Conservation (phyloP, 805 yeast genomes). For the Zygotorulaspora florentina region DNA sequence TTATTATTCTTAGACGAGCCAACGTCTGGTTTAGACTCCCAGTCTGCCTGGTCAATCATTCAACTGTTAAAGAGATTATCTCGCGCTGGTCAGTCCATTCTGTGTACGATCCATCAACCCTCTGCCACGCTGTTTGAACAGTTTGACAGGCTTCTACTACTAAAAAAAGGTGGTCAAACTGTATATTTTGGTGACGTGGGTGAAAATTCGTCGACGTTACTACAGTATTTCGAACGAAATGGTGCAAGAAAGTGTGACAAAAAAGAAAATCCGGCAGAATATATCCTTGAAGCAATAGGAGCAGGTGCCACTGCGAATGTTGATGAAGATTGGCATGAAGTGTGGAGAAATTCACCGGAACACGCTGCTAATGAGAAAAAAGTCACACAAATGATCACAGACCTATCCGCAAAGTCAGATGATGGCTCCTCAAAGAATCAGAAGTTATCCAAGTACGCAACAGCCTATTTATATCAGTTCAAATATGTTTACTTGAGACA, state of each 20-base stretch:
- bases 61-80: slow-evolving; percentile 43
- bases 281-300: slow-evolving; percentile 43
- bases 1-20: slow-evolving; percentile 49
- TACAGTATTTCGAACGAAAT: slow-evolving; percentile 56
- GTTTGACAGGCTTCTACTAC: slow-evolving; percentile 44
- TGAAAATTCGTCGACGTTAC: slow-evolving; percentile 44
- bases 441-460: slow-evolving; percentile 22
- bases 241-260: slow-evolving; percentile 60
- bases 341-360: slow-evolving; percentile 51
- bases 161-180: slow-evolving; percentile 49
- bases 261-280: slow-evolving; percentile 43
- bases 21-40: slow-evolving; percentile 51
- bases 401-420: slow-evolving; percentile 12
- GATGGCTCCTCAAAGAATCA: slow-evolving; percentile 4
- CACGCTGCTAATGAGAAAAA: slow-evolving; percentile 29
- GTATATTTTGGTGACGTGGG: slow-evolving; percentile 36
- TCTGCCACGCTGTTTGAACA: slow-evolving; percentile 47
- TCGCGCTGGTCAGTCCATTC: slow-evolving; percentile 46
- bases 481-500: slow-evolving; percentile 40
- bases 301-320: slow-evolving; percentile 44
- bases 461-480: slow-evolving; percentile 45
- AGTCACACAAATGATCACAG: slow-evolving; percentile 27
- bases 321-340: slow-evolving; percentile 54
- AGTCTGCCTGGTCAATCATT: slow-evolving; percentile 50
- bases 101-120: slow-evolving; percentile 57